phyloP scores from a whole-genome alignment of 208 protist genomes.

The Acanthamoeba sp. region DNA sequence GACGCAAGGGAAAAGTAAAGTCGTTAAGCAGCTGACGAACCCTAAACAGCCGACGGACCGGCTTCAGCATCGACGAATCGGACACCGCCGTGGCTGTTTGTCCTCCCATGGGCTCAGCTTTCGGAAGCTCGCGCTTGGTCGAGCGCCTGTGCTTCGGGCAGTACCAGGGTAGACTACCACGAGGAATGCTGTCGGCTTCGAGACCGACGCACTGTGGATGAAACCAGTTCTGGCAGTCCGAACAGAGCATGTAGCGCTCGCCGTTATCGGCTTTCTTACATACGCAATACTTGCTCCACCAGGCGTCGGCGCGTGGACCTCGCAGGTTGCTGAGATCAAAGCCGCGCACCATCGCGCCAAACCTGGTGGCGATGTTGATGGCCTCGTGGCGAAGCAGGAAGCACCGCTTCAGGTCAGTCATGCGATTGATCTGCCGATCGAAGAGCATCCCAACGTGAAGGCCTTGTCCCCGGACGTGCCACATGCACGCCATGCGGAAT shows the following conservation, averaged over 20 bases:
- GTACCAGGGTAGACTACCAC: background rate
- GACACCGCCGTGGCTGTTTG: background rate
- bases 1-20: background rate
- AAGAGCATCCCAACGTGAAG: background rate
- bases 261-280: background rate
- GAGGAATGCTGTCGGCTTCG: background rate
- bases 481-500: background rate
- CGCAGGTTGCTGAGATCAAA: background rate
- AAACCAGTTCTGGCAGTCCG: background rate
- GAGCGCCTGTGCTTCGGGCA: background rate
- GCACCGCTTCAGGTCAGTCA: background rate
- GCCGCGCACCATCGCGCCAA: background rate
- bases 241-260: background rate
- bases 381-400: background rate
- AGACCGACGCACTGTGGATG: background rate
- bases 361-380: background rate
- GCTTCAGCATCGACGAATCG: background rate
- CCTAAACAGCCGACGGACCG: background rate
- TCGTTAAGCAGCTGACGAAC: background rate
- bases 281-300: background rate
- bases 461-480: background rate
- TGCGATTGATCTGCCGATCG: background rate
- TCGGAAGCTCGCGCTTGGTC: background rate
- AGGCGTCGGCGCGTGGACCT: background rate
- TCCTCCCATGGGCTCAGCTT: background rate